Base-by-base conservation (phyloP, 441 rosid species). In the Bocquillonia castaneifolia region DNA sequence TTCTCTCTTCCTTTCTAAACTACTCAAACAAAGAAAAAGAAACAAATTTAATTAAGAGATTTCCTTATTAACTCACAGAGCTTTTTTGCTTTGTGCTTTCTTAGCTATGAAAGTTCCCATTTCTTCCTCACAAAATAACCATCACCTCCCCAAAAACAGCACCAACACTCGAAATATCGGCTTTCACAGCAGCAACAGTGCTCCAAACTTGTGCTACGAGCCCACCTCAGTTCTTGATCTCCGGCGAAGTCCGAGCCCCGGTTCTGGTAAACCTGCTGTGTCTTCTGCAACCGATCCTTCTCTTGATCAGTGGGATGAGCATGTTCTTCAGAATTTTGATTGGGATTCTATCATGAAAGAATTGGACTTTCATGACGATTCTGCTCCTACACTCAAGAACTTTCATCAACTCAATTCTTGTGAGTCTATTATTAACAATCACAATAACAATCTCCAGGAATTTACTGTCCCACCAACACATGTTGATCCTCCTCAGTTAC, bases 291-390 rank as follows among this genome's bases (percentile, higher is more conserved):
- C 74, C 12, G 81, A 78, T 37, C 59, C 79, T 42, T 68, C 65
- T 20, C 42, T 68, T 54, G 93, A 42, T 42, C 47, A 64, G 64
- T 90, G 85, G 88, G 98, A 86, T 53, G 92, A 90, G 36, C 87
- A 85, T 54, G 84, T 82, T 14, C 76, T 87, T 45, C 96, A 86
- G 50, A 67, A 22, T 60, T 80, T 91, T 83, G 96, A 91, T 59
- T 93, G 95, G 97, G 99, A 93, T 53, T 84, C 93, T 12, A 79
- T 89, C 70, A 88, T 93, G 93, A 82, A 77, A 53, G 99, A 93
- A 39, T 66, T 91, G 34, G 96, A 85, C 25, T 77, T 91, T 13
- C 91, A 89, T 28, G 93, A 88, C 18, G 88, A 89, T 29, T 84
- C 86, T 37, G 72, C 84, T n/a, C 77, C 84, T 29, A 55, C 63